These are phyloP conservation scores for Ogataea zsoltii DNA, from an alignment of 805 yeast species.

Conservation along the genomic window DNA sequence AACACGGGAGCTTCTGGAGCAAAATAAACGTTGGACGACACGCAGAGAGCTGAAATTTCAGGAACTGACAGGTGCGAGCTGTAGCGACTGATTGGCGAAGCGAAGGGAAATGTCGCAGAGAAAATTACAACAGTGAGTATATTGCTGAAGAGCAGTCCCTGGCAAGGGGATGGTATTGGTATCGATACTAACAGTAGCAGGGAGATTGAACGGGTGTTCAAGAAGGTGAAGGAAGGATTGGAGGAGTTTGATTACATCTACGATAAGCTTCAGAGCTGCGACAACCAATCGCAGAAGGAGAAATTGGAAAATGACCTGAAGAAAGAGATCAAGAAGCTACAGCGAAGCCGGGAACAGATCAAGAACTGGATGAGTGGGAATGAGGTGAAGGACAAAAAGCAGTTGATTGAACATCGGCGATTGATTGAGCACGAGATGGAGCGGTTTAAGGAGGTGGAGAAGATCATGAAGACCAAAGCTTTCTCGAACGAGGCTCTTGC, in stretches of 20 bases:
- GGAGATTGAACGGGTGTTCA: constrained; percentile 91
- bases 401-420: constrained; percentile 72
- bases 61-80: constrained; percentile 2
- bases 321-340: constrained; percentile 92
- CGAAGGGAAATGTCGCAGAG: constrained; percentile 45
- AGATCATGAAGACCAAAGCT: constrained; percentile 90
- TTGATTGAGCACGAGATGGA: constrained; percentile 85
- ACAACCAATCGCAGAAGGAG: constrained; percentile 86
- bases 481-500: constrained; percentile 91
- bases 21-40: not conserved
- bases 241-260: constrained; percentile 81
- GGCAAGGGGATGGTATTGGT: too few relatives aligned
- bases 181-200: constrained; percentile 22
- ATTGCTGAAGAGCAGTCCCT: not conserved
- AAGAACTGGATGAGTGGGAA: constrained; percentile 92
- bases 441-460: constrained; percentile 90
- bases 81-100: too few relatives aligned
- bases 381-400: constrained; percentile 87
- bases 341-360: constrained; percentile 90
- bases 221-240: constrained; percentile 90
- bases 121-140: constrained; percentile 49
- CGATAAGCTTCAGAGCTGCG: constrained; percentile 79
- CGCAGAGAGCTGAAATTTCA: not conserved
- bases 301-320: constrained; percentile 90
- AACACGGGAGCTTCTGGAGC: not conserved